Evolutionary conservation across 2,329 filamentous ascomycete genomes (phyloP).

Genomic region (Talaromyces marneffei): DNA sequence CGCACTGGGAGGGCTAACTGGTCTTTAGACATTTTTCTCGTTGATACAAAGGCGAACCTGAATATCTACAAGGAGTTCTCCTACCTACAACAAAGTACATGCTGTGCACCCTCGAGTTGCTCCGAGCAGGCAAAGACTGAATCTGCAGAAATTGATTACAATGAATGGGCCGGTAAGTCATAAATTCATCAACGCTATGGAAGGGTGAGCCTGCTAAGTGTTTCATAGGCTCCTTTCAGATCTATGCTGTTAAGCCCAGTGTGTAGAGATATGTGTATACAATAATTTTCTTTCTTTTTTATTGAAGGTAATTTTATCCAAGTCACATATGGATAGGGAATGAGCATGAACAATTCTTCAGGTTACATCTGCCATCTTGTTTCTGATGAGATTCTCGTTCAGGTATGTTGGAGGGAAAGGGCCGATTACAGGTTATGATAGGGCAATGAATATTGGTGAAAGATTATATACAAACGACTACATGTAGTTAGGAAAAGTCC

Average conservation of each 20-base stretch:
- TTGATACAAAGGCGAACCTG: slow-evolving; percentile 4
- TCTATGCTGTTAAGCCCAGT: slow-evolving; percentile 45
- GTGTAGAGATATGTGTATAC: not conserved
- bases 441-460: not conserved
- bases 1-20: not conserved
- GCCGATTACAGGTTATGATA: not conserved
- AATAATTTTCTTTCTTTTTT: not conserved
- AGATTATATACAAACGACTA: not conserved
- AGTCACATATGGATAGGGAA: too few species aligned
- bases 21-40: slow-evolving; percentile 3
- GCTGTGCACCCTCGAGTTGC: slow-evolving; percentile 15
- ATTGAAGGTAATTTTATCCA: not conserved
- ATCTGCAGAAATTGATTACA: slow-evolving; percentile 39
- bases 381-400: not conserved
- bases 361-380: too few species aligned
- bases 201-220: slow-evolving; percentile 1
- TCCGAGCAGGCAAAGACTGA: slow-evolving; percentile 9
- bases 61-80: slow-evolving; percentile 5
- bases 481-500: not conserved
- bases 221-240: slow-evolving; percentile 43
- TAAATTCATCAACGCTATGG: not conserved
- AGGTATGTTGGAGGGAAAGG: not conserved
- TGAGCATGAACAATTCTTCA: too few species aligned
- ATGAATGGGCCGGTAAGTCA: slow-evolving; percentile 48
- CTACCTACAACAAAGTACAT: slow-evolving; percentile 14